phyloP scores from a whole-genome alignment of 1,139 yeast species.

The Suhomyces bolitotheri region DNA sequence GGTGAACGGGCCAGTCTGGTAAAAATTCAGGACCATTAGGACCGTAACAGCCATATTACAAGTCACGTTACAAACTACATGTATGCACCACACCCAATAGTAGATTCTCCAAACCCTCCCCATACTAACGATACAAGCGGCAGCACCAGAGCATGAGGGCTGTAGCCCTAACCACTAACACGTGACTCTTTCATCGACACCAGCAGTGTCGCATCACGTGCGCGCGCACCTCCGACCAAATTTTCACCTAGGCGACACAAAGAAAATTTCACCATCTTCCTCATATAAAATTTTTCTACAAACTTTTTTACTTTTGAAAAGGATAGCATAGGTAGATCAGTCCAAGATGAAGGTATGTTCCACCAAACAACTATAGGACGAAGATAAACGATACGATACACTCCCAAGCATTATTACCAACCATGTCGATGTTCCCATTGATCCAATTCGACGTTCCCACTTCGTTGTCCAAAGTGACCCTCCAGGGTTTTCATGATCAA shows the following conservation, averaged over 20 bases:
- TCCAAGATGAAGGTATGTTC: conserved; percentile 42
- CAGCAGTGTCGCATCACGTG: conserved; percentile 8
- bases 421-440: not conserved
- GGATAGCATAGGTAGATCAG: conserved; percentile 32
- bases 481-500: conserved; percentile 1
- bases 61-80: too few species aligned
- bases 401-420: not conserved
- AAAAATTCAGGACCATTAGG: too few species aligned
- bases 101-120: too few species aligned
- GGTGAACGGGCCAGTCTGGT: too few species aligned
- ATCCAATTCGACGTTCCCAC: not conserved
- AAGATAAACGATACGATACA: not conserved
- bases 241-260: conserved; percentile 14
- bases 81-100: too few species aligned
- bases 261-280: conserved; percentile 18
- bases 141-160: too few species aligned
- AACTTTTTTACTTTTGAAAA: conserved; percentile 17
- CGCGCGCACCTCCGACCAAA: conserved; percentile 9
- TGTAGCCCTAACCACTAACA: conserved; percentile 3
- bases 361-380: conserved; percentile 3
- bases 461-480: not conserved
- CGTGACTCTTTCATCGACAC: conserved; percentile 3
- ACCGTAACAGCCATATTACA: too few species aligned
- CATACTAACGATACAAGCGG: too few species aligned
- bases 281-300: conserved; percentile 14